Evolutionary conservation across 768 basidiomycete genomes (phyloP), one percentile per base, ranked within the genome.

Genomic region (Mycena albidolilacea): DNA sequence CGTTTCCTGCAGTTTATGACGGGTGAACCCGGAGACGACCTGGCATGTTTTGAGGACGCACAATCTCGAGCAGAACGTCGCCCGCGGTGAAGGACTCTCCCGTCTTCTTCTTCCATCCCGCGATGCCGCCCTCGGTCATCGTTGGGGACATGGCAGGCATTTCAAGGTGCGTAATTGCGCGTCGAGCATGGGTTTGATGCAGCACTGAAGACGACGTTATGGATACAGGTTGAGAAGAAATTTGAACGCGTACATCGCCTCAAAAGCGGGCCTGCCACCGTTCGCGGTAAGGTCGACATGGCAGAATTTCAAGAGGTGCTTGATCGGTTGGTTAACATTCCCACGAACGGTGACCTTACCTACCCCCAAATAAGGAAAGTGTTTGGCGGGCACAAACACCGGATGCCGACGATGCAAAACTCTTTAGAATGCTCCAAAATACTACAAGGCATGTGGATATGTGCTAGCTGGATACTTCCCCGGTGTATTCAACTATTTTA

Each of bases 121-220:
- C 86, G 74, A 99, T 95, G 3, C 93, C 96, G 55, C 97, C 97
- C 82, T 98, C 97, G 0, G 95, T 96, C 94, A 98, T 97, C 14
- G 96, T 97, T 15, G 96, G 97, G 3, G 94, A 97, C 96, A 98
- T 97, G 70, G 97, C 97, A 6, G 97, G 97, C 96, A 98, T 97
- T 77, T 90, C 85, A 70, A 97, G 89, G 73, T 91, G 88, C 60
- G 94, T 91, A 63, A 95, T 87, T 41, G 92, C 95, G 75, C 82
- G 82, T 55, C 89, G 87, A 57, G 81, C 77, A 64, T 82, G 77
- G 57, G 89, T 85, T 46, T 86, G 82, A 80, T 92, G 93, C 63
- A 95, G 78, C 69, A 85, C 91, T 92, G 76, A 44, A 64, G 55
- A 76, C 0, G 19, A 15, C 21, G 15, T 9, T 58, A 8, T 46